Conservation (phyloP, 306 rosid species). For the Glycine latifolia region DNA sequence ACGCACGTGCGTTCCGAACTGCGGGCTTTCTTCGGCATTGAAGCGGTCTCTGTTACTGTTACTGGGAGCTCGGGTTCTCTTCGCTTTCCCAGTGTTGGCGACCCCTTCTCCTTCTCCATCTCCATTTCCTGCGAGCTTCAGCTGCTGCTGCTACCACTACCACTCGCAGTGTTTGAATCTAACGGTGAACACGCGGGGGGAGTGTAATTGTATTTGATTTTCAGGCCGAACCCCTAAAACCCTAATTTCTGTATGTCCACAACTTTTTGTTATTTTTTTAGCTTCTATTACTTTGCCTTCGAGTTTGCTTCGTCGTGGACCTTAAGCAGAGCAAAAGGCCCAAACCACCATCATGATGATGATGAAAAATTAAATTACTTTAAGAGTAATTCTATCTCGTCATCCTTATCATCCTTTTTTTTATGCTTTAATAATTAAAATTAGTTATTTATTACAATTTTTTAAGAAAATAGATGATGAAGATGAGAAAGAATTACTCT, state of each 20-base stretch:
- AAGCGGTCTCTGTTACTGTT: neutral
- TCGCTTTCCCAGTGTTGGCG: slow-evolving; percentile 63
- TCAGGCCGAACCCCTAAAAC: slow-evolving; percentile 12
- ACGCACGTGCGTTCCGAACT: slow-evolving; percentile 74
- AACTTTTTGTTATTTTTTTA: neutral
- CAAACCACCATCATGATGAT: too few relatives aligned
- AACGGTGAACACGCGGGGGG: neutral
- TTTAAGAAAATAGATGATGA: too few relatives aligned
- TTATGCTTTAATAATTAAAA: too few relatives aligned
- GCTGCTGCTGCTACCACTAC: neutral
- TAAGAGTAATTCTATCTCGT: too few relatives aligned
- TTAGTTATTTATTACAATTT: too few relatives aligned
- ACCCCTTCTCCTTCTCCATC: slow-evolving; percentile 65
- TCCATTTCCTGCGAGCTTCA: slow-evolving; percentile 51
- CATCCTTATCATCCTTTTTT: too few relatives aligned
- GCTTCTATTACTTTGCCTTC: too few relatives aligned
- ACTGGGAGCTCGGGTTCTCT: slow-evolving; percentile 44
- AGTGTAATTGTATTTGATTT: slow-evolving; percentile 18
- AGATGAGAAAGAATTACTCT: too few relatives aligned
- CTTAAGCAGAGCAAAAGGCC: too few relatives aligned
- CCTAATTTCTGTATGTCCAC: slow-evolving; percentile 4
- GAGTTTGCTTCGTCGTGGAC: too few relatives aligned
- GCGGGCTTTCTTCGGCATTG: slow-evolving; percentile 47
- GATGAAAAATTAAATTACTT: too few relatives aligned
- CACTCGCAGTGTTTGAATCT: neutral